Evolutionary conservation across 345 rosid genomes (phyloP), one percentile per base, ranked within the genome.

Genomic region (Sisymbrium irio): DNA sequence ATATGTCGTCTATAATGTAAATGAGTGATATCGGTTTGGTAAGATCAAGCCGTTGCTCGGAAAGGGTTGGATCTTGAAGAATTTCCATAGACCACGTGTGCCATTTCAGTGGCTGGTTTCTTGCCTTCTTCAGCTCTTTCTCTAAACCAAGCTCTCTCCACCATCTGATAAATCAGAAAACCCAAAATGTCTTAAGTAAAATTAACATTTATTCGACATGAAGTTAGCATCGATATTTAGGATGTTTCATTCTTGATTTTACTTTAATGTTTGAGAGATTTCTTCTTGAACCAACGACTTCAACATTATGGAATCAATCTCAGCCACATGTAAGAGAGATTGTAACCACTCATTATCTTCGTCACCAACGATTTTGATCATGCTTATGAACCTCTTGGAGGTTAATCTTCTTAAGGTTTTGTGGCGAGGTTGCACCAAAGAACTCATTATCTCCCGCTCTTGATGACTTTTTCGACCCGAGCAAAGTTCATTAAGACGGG

Each of bases 61-160:
- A 81, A 58, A 81, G 56, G 18, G 37, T 82, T 50, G 87, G 89
- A 72, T 87, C 83, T 12, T 67, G 50, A 53, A 89, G 85, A 62
- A 68, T 68, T 12, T 81, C 82, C 79, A 79, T 62, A 15, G 89
- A 79, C 83, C 84, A 83, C 20, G 72, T 64, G 68, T 82, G 58
- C 88, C 89, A 87, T 79, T 82, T 87, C 33, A 77, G 20, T 45
- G 88, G 86, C 61, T 84, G 87, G 47, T 83, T 77, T 75, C 95
- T 82, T 35, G 83, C 86, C 68, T 83, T 77, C 44, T 9, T 15
- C 63, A 85, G 65, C 58, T 83, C 80, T 75, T 83, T 72, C 0
- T 77, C 54, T 69, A 86, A 75, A 30, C 83, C 85, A 3, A 82
- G 71, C 3, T 77, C 83, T 67, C 73, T 72, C 94, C 94, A 88